phyloP scores from a whole-genome alignment of 495 filamentous ascomycete genomes.

The Aspergillus heteromorphus region DNA sequence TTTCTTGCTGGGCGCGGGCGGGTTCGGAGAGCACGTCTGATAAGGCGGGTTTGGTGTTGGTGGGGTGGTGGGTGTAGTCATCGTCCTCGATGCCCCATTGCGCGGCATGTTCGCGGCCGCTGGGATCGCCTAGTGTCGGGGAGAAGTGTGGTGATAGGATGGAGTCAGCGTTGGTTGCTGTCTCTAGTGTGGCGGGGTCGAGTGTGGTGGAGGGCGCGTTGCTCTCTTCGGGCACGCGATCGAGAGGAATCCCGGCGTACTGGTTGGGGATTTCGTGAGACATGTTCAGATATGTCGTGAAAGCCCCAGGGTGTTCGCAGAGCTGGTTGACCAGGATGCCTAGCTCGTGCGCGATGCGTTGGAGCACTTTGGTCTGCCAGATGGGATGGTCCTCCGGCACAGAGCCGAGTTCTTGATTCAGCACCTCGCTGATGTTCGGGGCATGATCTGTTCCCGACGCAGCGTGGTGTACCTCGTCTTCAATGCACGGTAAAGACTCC shows the following conservation, averaged over 20 bases:
- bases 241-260: slow-evolving; percentile 50
- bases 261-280: slow-evolving; percentile 36
- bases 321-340: slow-evolving; percentile 78
- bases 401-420: slow-evolving; percentile 31
- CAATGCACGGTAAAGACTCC: slow-evolving; percentile 65
- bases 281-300: slow-evolving; percentile 62
- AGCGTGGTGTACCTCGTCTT: slow-evolving; percentile 3
- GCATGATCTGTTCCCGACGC: slow-evolving; percentile 8
- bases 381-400: slow-evolving; percentile 40
- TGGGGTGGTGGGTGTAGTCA: slow-evolving; percentile 19
- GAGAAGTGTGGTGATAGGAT: slow-evolving; percentile 39
- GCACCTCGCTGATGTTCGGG: slow-evolving; percentile 27
- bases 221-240: slow-evolving; percentile 25
- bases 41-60: slow-evolving; percentile 10
- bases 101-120: slow-evolving; percentile 44
- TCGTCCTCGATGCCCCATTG: slow-evolving; percentile 69
- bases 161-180: slow-evolving; percentile 20
- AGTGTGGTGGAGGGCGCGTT: slow-evolving; percentile 10
- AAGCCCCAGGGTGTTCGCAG: slow-evolving; percentile 74
- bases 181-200: slow-evolving; percentile 18
- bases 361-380: slow-evolving; percentile 75
- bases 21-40: slow-evolving; percentile 30
- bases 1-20: slow-evolving; percentile 34
- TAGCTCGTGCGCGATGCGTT: slow-evolving; percentile 80
- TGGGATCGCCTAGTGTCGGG: slow-evolving; percentile 39